Percentiles rank a stretch among this genome's conserved stretches.
Conservation (phyloP, 1,284 basidiomycete genomes). For the Butyriboletus appendiculatus region DNA sequence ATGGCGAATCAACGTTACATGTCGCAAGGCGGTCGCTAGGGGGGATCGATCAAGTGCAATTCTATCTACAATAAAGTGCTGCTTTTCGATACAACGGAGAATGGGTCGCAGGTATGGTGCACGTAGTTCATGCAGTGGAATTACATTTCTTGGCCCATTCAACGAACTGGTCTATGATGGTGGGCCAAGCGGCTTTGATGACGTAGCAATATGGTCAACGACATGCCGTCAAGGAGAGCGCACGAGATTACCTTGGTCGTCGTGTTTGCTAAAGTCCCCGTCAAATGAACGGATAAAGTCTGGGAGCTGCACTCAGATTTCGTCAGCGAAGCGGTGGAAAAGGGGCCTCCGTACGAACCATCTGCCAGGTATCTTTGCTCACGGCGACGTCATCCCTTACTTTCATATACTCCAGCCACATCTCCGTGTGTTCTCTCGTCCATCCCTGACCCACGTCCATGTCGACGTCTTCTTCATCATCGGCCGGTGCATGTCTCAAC, state of each 20-base stretch:
- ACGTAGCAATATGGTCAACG: conserved; percentile 6
- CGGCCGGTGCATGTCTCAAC: conserved; percentile 48
- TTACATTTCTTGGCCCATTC: conserved; percentile 53
- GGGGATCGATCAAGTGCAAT: not conserved
- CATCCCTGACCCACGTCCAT: conserved; percentile 57
- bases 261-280: conserved; percentile 78
- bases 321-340: conserved; percentile 6
- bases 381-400: conserved; percentile 78
- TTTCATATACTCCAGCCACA: conserved; percentile 86
- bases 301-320: conserved; percentile 57
- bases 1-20: conserved; percentile 13
- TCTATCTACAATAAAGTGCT: conserved; percentile 1
- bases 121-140: conserved; percentile 4
- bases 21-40: not conserved
- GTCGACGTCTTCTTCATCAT: conserved; percentile 42
- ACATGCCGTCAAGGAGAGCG: not conserved
- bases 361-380: conserved; percentile 93
- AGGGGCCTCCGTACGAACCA: conserved; percentile 51
- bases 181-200: conserved; percentile 82
- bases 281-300: conserved; percentile 86
- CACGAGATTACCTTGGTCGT: conserved; percentile 69
- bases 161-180: conserved; percentile 88
- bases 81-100: not conserved
- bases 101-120: conserved; percentile 5
- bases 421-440: conserved; percentile 63